Percentiles rank a stretch among this genome's conserved stretches.
These are phyloP conservation scores for Lepidium sativum DNA, from an alignment of 345 rosid genomes.

Conservation along the genomic window DNA sequence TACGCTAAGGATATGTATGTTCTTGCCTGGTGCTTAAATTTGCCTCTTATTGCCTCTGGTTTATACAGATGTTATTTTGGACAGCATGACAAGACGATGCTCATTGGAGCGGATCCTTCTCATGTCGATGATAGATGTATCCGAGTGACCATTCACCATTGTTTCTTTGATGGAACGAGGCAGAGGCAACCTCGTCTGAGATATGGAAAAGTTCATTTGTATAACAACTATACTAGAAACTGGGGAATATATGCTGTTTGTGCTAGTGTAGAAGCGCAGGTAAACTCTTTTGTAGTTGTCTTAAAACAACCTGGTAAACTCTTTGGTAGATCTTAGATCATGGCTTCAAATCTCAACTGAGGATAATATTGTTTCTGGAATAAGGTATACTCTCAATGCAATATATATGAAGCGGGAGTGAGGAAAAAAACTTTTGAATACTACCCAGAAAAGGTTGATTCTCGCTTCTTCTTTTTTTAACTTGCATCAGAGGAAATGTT, in stretches of 20 bases:
- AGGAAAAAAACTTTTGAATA: conserved; percentile 82
- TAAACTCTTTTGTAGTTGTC: conserved; percentile 9
- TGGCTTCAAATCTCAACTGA: not conserved
- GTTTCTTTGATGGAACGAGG: conserved; percentile 81
- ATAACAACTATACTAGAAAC: conserved; percentile 81
- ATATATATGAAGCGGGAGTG: conserved; percentile 84
- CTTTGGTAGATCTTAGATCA: not conserved
- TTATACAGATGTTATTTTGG: conserved; percentile 67
- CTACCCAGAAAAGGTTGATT: conserved; percentile 65
- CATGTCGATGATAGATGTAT: conserved; percentile 75
- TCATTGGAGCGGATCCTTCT: conserved; percentile 75
- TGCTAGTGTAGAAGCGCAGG: conserved; percentile 94
- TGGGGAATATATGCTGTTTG: conserved; percentile 92
- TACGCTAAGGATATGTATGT: not conserved
- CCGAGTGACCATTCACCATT: conserved; percentile 83
- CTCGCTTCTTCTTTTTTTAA: conserved; percentile 9
- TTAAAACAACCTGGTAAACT: not conserved
- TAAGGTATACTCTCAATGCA: conserved; percentile 86
- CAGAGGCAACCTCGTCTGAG: conserved; percentile 91
- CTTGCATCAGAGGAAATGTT: not conserved
- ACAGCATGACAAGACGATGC: conserved; percentile 77
- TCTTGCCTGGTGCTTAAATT: not conserved
- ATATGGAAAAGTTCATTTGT: conserved; percentile 82
- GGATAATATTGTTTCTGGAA: not conserved
- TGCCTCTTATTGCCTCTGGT: not conserved